Base-by-base conservation (phyloP, 2,329 filamentous ascomycete genomes). In the Scedosporium aurantiacum region DNA sequence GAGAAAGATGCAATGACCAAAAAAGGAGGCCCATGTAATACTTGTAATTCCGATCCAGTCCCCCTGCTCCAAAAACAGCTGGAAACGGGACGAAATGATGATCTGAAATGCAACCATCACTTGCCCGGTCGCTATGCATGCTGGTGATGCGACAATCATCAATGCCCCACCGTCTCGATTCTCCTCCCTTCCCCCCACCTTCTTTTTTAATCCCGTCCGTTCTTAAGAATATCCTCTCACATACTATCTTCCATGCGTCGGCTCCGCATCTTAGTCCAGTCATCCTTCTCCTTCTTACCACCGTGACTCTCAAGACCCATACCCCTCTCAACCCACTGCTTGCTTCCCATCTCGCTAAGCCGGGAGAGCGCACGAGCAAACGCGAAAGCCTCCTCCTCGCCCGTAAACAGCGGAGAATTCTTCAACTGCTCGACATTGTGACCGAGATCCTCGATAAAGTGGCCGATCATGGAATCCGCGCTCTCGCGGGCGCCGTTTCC, bases 381-480 rank as follows among this genome's bases (percentile, higher is more conserved):
- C 0, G 94, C 94, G 76, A 99, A 99, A 0, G 91, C 84, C 75
- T 99, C 94, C 76, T 99, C 94, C 63, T 97, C 94, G 47, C 94
- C 94, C 1, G 88, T 89, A 73, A 99, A 99, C 45, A 97, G 83
- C 66, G 83, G 90, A 50, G 87, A 91, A 66, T 86, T 87, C 77
- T 96, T 96, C 68, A 99, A 79, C 73, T 89, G 87, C 58, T 86
- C 81, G 76, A 94, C 92, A 67, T 88, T 92, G 76, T 91, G 83
- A 45, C 91, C 91, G 56, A 97, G 75, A 70, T 96, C 90, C 68
- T 96, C 91, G 83, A 96, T 89, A 68, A 96, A 81, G 69, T 84
- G 85, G 63, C 88, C 83, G 85, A 95, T 89, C 1, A 83, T 81
- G 12, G 89, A 75, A 45, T 80, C 80, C 62, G 67, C 64, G 69